A percentile compares a stretch with the other conserved stretches of the same genome.
Conservation (phyloP, 2,329 filamentous ascomycete genomes). For the Pyrenophora tritici-repentis region DNA sequence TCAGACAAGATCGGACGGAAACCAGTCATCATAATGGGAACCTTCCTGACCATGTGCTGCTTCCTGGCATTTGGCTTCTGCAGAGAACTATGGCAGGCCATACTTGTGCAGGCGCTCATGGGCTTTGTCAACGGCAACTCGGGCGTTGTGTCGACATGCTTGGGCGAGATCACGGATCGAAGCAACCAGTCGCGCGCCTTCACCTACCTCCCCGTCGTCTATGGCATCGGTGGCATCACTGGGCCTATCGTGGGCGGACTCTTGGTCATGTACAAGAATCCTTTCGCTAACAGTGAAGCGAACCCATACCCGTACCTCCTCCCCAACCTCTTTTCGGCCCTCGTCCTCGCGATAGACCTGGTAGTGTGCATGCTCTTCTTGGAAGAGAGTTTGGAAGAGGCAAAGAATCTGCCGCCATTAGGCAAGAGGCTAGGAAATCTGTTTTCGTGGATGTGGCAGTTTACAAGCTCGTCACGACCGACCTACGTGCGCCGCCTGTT, state of each 20-base stretch:
- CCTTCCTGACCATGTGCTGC: constrained; percentile 77
- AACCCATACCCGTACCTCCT: constrained; percentile 79
- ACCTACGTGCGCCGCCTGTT: constrained; percentile 59
- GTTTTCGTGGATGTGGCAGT: constrained; percentile 73
- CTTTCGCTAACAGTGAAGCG: constrained; percentile 56
- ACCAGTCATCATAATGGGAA: constrained; percentile 80
- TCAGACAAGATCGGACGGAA: constrained; percentile 81
- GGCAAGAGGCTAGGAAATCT: constrained; percentile 62
- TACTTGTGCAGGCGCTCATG: constrained; percentile 87
- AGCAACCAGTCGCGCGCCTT: constrained; percentile 94
- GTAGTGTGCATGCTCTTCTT: constrained; percentile 78
- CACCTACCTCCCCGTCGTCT: constrained; percentile 93
- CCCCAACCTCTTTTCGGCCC: constrained; percentile 80
- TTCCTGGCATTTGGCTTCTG: constrained; percentile 90
- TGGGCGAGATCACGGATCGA: constrained; percentile 93
- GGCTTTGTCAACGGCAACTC: constrained; percentile 94
- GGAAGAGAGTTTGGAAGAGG: constrained; percentile 80
- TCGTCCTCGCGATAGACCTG: constrained; percentile 73
- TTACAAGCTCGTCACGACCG: constrained; percentile 62
- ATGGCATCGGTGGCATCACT: constrained; percentile 90
- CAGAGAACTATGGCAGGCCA: constrained; percentile 77
- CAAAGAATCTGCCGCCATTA: constrained; percentile 64
- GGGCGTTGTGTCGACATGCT: constrained; percentile 87
- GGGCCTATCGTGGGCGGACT: constrained; percentile 90
- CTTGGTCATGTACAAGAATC: constrained; percentile 68